Percentiles rank a stretch among this genome's conserved stretches.
Conservation (phyloP, 495 filamentous ascomycete species). For the Hypoxylon subgilvum region DNA sequence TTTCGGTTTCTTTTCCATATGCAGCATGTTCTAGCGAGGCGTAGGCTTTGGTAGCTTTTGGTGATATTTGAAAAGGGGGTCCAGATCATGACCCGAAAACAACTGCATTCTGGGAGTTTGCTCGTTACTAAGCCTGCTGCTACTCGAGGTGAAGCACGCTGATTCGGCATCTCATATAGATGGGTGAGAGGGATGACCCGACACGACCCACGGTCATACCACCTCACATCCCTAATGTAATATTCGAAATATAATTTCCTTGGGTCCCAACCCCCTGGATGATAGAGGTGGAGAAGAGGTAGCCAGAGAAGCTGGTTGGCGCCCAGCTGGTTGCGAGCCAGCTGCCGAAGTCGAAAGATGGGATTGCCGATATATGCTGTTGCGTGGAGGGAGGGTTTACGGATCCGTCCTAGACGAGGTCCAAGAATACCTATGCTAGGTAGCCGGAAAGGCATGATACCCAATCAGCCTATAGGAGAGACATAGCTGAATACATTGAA, state of each 20-base stretch:
- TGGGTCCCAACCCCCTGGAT: neutral
- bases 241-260: conserved; percentile 29
- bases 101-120: conserved; percentile 38
- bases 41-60: conserved; percentile 44
- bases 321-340: conserved; percentile 1
- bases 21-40: conserved; percentile 47
- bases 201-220: conserved; percentile 26
- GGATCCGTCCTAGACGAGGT: conserved; percentile 11
- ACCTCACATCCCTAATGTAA: conserved; percentile 39
- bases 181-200: conserved; percentile 35
- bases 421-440: conserved; percentile 19
- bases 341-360: neutral
- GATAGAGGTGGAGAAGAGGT: conserved; percentile 3
- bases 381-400: conserved; percentile 2
- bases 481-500: conserved; percentile 25
- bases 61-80: conserved; percentile 40
- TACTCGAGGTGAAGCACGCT: conserved; percentile 16
- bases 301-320: conserved; percentile 9
- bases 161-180: conserved; percentile 36
- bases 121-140: conserved; percentile 13
- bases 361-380: neutral
- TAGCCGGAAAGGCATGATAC: conserved; percentile 4
- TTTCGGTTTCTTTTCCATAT: conserved; percentile 28
- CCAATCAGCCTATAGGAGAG: conserved; percentile 6
- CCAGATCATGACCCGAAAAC: conserved; percentile 38